Conservation (phyloP, 352 stramenopile genomes). For the Phytophthora niederhauseri region DNA sequence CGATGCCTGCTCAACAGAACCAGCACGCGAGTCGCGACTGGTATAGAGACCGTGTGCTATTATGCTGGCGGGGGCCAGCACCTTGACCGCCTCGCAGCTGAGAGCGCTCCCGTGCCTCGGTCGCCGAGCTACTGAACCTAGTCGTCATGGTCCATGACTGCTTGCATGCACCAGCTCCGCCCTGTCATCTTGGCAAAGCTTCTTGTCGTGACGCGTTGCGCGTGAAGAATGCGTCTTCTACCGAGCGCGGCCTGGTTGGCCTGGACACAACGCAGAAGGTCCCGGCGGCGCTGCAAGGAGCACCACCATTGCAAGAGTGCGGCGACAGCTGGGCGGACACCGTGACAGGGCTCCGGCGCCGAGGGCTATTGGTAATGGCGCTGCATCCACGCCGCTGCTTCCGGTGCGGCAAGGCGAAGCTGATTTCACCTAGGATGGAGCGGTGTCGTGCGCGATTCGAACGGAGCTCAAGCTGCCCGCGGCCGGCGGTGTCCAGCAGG, state of each 20-base stretch:
- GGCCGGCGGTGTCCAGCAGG: constrained; percentile 3
- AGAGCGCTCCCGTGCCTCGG: background rate
- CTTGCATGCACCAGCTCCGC: background rate
- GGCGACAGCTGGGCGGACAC: background rate
- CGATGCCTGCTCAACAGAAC: constrained; percentile 1
- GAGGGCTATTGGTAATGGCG: constrained; percentile 18
- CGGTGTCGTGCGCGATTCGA: constrained; percentile 16
- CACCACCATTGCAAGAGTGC: constrained; percentile 1
- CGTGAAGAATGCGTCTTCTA: constrained; percentile 2
- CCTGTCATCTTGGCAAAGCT: background rate
- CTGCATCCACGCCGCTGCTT: constrained; percentile 6
- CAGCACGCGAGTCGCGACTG: background rate
- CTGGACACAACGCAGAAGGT: constrained; percentile 20
- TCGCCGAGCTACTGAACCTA: background rate
- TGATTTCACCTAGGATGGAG: constrained; percentile 17
- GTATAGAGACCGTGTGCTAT: background rate
- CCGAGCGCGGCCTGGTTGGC: background rate
- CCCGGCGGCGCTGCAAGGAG: background rate
- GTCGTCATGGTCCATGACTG: background rate
- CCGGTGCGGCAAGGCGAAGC: constrained; percentile 20
- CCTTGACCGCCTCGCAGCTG: background rate
- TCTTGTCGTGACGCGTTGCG: constrained; percentile 6
- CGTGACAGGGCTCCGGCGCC: background rate
- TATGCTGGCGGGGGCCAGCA: background rate
- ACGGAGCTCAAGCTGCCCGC: background rate